These are phyloP conservation scores for Oryza rufipogon DNA, from an alignment of 176 grass and related monocot genomes.

Conservation along the genomic window DNA sequence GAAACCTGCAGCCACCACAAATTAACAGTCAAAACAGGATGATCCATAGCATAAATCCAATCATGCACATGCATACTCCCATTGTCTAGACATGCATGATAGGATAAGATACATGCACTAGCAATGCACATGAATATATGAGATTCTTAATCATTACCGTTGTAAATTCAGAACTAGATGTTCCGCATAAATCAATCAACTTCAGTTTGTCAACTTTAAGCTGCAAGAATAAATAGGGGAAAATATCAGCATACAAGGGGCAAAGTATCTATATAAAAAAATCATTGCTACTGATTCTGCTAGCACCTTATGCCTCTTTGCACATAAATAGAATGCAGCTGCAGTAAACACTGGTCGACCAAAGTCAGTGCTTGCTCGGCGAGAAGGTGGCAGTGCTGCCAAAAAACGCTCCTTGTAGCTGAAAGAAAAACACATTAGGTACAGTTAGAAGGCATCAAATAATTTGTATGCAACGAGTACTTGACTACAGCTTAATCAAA, in stretches of 20 bases:
- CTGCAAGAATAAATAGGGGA: constrained; percentile 40
- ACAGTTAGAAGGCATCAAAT: not conserved
- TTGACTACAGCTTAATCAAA: not conserved
- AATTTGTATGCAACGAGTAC: not conserved
- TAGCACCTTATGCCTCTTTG: constrained; percentile 90
- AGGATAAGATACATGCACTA: not conserved
- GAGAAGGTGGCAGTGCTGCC: constrained; percentile 74
- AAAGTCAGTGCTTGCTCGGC: constrained; percentile 80
- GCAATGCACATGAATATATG: not conserved
- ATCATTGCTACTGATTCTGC: not conserved
- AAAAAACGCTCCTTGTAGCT: constrained; percentile 89
- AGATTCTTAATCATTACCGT: constrained; percentile 56
- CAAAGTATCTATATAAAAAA: not conserved
- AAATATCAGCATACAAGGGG: constrained; percentile 14
- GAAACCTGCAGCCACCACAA: constrained; percentile 58
- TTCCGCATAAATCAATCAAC: constrained; percentile 81
- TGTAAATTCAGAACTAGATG: constrained; percentile 87
- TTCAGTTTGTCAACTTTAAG: constrained; percentile 96
- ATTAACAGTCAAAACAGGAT: constrained; percentile 5
- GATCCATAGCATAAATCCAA: not conserved
- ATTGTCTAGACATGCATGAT: not conserved
- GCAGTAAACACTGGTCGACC: constrained; percentile 82
- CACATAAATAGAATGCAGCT: constrained; percentile 91
- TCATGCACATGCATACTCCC: not conserved
- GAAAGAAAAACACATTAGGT: not conserved